These are phyloP conservation scores for Rubia occidens DNA, from an alignment of 305 asterid species.

Conservation along the genomic window DNA sequence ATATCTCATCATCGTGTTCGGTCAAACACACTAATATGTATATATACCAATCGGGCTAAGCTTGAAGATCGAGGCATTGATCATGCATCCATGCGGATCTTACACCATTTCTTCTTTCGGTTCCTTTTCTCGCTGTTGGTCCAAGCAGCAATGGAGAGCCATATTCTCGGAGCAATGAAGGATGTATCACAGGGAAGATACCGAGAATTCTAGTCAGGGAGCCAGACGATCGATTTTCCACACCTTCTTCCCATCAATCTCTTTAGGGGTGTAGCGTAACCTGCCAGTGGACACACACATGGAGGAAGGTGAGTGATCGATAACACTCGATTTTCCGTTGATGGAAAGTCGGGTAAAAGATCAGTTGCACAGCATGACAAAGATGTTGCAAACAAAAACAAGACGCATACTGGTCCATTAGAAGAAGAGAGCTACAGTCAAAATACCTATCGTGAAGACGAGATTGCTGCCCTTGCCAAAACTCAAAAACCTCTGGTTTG, in stretches of 20 bases:
- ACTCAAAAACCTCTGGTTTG: constrained; percentile 70
- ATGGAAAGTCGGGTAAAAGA: neutral
- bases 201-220: constrained; percentile 45
- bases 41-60: too few species aligned
- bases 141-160: neutral
- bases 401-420: neutral
- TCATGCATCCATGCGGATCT: too few species aligned
- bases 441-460: constrained; percentile 79
- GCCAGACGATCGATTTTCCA: constrained; percentile 74
- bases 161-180: neutral
- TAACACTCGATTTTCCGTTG: neutral
- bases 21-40: neutral
- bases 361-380: neutral
- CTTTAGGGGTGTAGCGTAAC: constrained; percentile 45
- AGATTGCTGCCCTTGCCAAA: constrained; percentile 95
- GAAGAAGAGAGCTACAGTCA: constrained; percentile 2
- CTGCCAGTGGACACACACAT: constrained; percentile 26
- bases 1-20: neutral
- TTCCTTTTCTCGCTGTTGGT: neutral
- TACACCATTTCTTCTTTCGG: neutral
- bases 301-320: neutral
- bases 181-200: constrained; percentile 37
- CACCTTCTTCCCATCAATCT: constrained; percentile 37
- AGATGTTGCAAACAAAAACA: neutral
- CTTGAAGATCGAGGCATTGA: neutral